Conservation (phyloP, 805 yeast genomes). For the Candida maris region DNA sequence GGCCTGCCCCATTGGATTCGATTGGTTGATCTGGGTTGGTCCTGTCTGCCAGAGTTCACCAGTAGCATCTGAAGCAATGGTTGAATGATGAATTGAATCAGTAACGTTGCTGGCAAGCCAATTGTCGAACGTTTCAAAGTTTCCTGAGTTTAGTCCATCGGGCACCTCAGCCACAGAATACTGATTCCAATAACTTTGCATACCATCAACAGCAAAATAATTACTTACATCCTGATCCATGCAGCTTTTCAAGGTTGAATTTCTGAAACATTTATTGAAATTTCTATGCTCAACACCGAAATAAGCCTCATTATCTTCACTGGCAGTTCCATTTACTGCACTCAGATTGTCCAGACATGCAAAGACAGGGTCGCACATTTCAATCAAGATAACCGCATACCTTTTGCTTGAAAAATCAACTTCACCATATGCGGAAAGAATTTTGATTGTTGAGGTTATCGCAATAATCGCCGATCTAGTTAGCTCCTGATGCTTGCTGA, state of each 20-base stretch:
- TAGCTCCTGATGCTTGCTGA: constrained; percentile 11
- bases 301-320: too few relatives aligned
- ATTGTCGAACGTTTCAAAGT: neutral
- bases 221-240: too few relatives aligned
- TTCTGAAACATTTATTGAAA: too few relatives aligned
- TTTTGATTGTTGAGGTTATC: constrained; percentile 14
- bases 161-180: too few relatives aligned
- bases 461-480: constrained; percentile 8
- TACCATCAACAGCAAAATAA: too few relatives aligned
- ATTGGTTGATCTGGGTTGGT: neutral
- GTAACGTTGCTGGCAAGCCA: neutral
- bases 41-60: neutral
- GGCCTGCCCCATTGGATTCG: neutral
- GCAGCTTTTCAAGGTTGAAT: too few relatives aligned
- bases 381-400: constrained; percentile 14
- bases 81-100: neutral
- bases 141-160: neutral
- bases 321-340: too few relatives aligned
- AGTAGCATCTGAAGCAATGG: neutral
- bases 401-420: constrained; percentile 12
- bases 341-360: too few relatives aligned
- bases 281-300: too few relatives aligned
- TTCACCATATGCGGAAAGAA: constrained; percentile 9
- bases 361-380: constrained; percentile 14
- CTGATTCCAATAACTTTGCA: too few relatives aligned